These are phyloP conservation scores for Cystobasidium pallidum DNA, from an alignment of 1,284 basidiomycete species.

Conservation along the genomic window DNA sequence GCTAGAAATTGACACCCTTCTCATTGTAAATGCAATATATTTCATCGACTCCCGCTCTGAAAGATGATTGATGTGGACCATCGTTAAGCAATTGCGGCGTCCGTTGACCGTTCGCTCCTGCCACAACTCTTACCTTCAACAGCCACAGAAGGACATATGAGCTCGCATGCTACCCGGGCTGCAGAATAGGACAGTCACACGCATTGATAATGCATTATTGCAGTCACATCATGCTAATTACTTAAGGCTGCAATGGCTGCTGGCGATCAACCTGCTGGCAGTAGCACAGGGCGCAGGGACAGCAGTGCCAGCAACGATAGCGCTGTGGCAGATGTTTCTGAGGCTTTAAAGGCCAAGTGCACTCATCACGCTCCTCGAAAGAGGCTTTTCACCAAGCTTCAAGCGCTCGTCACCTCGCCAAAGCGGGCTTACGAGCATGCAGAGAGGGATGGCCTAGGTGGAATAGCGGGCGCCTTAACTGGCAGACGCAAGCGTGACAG, in stretches of 20 bases:
- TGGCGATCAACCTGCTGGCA: conserved; percentile 6
- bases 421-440: conserved; percentile 34
- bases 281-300: neutral
- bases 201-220: neutral
- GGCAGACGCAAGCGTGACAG: conserved; percentile 18
- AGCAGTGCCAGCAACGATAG: conserved; percentile 4
- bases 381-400: conserved; percentile 36
- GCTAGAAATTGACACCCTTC: conserved; percentile 6
- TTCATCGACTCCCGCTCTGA: no score
- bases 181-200: neutral
- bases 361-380: conserved; percentile 36
- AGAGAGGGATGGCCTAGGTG: conserved; percentile 28
- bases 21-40: conserved; percentile 14
- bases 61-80: no score
- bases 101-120: neutral
- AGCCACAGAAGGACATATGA: neutral
- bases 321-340: neutral
- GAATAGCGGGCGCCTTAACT: neutral
- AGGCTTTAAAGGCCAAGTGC: conserved; percentile 3
- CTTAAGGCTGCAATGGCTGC: conserved; percentile 3
- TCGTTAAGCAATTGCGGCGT: no score
- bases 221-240: neutral
- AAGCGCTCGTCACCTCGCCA: conserved; percentile 42
- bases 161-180: neutral
- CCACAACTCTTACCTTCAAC: neutral